Percentiles rank a stretch among this genome's conserved stretches.
phyloP scores from a whole-genome alignment of 176 grass and related monocot genomes.

The Tuctoria greenei region DNA sequence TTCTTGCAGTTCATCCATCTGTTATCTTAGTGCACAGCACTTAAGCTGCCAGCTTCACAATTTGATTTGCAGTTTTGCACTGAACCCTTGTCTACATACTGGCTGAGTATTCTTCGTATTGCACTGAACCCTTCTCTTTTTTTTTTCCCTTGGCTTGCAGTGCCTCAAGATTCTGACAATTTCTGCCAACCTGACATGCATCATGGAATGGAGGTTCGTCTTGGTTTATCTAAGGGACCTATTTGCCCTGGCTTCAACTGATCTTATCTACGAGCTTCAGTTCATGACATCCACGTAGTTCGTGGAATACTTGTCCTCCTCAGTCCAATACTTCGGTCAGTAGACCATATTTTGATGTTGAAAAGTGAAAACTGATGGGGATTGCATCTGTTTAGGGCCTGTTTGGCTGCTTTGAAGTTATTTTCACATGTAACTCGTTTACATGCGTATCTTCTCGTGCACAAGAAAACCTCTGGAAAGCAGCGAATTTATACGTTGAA shows the following conservation, averaged over 20 bases:
- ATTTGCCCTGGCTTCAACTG: slow-evolving; percentile 54
- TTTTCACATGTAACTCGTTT: too few species aligned
- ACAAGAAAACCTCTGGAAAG: too few species aligned
- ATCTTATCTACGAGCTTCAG: slow-evolving; percentile 39
- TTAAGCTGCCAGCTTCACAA: neutral
- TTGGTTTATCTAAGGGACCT: slow-evolving; percentile 83
- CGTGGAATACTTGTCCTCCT: neutral
- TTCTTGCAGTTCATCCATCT: neutral
- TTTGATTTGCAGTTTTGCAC: neutral
- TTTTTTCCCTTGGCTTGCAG: slow-evolving; percentile 37
- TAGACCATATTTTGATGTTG: slow-evolving; percentile 23
- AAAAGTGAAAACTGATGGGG: slow-evolving; percentile 14
- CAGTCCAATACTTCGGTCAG: neutral
- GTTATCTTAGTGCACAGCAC: neutral
- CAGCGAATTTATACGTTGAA: too few species aligned
- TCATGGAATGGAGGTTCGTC: slow-evolving; percentile 87
- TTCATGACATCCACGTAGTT: slow-evolving; percentile 33
- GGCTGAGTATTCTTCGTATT: neutral
- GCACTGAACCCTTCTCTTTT: neutral
- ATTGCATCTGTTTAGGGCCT: slow-evolving; percentile 10
- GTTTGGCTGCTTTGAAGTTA: too few species aligned
- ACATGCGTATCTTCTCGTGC: too few species aligned
- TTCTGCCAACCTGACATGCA: slow-evolving; percentile 71
- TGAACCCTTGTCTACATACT: neutral
- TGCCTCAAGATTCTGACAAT: slow-evolving; percentile 81